Percentiles rank a stretch among this genome's conserved stretches.
These are phyloP conservation scores for Marasmius oreades DNA, from an alignment of 1,284 basidiomycete genomes.

Conservation along the genomic window DNA sequence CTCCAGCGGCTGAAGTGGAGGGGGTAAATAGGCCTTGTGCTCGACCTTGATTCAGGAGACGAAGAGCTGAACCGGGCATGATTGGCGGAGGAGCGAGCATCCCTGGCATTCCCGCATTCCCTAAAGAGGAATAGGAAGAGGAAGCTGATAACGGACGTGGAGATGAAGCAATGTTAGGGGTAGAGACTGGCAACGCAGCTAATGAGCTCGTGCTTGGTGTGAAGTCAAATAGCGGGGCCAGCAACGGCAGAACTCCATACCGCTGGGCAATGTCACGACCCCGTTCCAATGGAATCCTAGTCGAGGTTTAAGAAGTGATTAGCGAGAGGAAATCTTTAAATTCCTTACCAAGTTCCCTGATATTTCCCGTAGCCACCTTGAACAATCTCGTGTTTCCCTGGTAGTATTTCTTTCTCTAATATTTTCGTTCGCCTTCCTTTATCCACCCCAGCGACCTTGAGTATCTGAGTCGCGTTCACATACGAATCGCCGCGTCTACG, in stretches of 20 bases:
- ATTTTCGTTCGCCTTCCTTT: constrained; percentile 97
- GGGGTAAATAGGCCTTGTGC: constrained; percentile 83
- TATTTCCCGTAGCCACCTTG: constrained; percentile 99
- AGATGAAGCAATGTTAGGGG: constrained; percentile 42
- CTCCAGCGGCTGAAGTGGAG: constrained; percentile 54
- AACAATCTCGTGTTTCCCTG: constrained; percentile 97
- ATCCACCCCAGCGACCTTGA: constrained; percentile 98
- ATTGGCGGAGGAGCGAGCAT: constrained; percentile 26
- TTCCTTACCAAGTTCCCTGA: constrained; percentile 91
- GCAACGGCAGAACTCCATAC: constrained; percentile 81
- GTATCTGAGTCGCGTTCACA: constrained; percentile 97
- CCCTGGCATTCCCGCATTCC: constrained; percentile 35
- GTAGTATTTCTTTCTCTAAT: constrained; percentile 95
- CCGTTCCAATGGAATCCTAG: constrained; percentile 89
- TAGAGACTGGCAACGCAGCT: constrained; percentile 53
- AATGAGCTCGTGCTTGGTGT: constrained; percentile 72
- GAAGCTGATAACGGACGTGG: constrained; percentile 51
- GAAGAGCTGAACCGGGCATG: constrained; percentile 17
- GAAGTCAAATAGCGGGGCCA: constrained; percentile 90
- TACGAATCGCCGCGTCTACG: constrained; percentile 90
- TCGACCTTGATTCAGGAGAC: constrained; percentile 77
- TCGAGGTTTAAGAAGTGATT: constrained; percentile 13
- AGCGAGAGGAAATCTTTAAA: constrained; percentile 4
- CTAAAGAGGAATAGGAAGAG: constrained; percentile 39
- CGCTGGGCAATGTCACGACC: constrained; percentile 89